Evolutionary conservation across 1,284 basidiomycete species (phyloP).

Genomic region (Mixia osmundae): DNA sequence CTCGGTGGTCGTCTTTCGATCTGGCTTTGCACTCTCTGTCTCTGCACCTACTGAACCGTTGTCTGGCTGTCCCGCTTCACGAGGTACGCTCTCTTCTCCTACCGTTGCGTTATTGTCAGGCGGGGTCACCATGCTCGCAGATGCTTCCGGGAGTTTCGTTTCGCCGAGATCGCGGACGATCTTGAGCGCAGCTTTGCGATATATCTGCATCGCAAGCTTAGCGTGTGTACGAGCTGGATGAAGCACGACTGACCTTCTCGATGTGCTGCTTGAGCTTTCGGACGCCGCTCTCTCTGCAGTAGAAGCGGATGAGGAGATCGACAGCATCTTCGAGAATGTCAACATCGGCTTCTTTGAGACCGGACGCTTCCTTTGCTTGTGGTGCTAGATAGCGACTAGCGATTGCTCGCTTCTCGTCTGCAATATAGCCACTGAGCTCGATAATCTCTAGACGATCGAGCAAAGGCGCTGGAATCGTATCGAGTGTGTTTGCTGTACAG

Average conservation of each 20-base stretch:
- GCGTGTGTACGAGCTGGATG: background rate
- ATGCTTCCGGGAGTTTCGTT: slow-evolving; percentile 48
- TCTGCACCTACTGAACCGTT: slow-evolving; percentile 6
- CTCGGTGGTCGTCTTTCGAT: slow-evolving; percentile 38
- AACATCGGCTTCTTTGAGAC: slow-evolving; percentile 63
- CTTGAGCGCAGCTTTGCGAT: slow-evolving; percentile 83
- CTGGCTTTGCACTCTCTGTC: slow-evolving; percentile 8
- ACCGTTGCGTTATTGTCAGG: slow-evolving; percentile 12
- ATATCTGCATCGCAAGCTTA: slow-evolving; percentile 41
- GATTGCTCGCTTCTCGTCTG: slow-evolving; percentile 85
- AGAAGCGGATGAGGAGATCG: slow-evolving; percentile 80
- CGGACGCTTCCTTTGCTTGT: slow-evolving; percentile 77
- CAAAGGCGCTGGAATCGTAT: slow-evolving; percentile 87
- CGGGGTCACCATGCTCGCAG: slow-evolving; percentile 20
- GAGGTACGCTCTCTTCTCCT: slow-evolving; percentile 9
- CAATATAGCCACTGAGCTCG: slow-evolving; percentile 87
- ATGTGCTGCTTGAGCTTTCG: slow-evolving; percentile 57
- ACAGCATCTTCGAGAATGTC: slow-evolving; percentile 51
- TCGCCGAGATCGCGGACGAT: slow-evolving; percentile 83
- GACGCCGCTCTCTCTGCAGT: slow-evolving; percentile 90
- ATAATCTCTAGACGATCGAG: slow-evolving; percentile 70
- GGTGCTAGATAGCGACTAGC: slow-evolving; percentile 78
- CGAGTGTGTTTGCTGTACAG: slow-evolving; percentile 83
- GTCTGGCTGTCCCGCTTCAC: slow-evolving; percentile 8
- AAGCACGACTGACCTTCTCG: slow-evolving; percentile 15